Conservation (phyloP, 352 stramenopile genomes). For the Blastocystis sp. region DNA sequence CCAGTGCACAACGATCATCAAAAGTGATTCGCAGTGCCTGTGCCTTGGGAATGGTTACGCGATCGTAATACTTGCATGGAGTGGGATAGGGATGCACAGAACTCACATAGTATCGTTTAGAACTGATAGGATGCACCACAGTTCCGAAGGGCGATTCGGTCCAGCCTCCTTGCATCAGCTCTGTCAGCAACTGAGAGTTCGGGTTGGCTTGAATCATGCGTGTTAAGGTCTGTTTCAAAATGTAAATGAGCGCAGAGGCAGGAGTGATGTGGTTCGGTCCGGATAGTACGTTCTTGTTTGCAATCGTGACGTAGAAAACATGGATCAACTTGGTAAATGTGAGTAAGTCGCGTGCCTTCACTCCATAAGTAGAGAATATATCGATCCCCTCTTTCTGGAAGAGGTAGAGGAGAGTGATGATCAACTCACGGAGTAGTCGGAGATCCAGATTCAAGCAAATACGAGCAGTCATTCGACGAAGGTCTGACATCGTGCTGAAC, state of each 20-base stretch:
- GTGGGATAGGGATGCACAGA: constrained; percentile 40
- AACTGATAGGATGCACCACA: neutral
- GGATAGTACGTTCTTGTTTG: constrained; percentile 6
- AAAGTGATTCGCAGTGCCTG: constrained; percentile 53
- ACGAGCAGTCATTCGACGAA: constrained; percentile 49
- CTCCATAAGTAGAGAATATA: constrained; percentile 10
- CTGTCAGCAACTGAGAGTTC: neutral
- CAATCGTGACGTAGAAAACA: constrained; percentile 44
- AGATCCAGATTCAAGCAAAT: constrained; percentile 59
- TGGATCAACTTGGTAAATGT: constrained; percentile 57
- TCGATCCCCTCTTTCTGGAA: constrained; percentile 54
- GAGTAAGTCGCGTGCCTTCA: constrained; percentile 28
- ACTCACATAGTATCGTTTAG: constrained; percentile 19
- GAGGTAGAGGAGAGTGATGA: constrained; percentile 52
- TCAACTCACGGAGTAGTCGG: constrained; percentile 40
- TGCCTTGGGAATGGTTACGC: constrained; percentile 40
- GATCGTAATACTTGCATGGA: constrained; percentile 39
- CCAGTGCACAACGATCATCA: constrained; percentile 30
- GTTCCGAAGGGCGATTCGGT: constrained; percentile 2
- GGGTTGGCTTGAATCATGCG: constrained; percentile 4
- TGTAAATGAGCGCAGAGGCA: constrained; percentile 30
- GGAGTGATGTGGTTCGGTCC: constrained; percentile 11
- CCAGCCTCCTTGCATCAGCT: constrained; percentile 33
- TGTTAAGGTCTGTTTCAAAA: constrained; percentile 37
- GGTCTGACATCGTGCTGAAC: constrained; percentile 5